Evolutionary conservation across 495 filamentous ascomycete species (phyloP), one percentile per base, ranked within the genome.

Genomic region (Podospora bellae-mahoneyi): DNA sequence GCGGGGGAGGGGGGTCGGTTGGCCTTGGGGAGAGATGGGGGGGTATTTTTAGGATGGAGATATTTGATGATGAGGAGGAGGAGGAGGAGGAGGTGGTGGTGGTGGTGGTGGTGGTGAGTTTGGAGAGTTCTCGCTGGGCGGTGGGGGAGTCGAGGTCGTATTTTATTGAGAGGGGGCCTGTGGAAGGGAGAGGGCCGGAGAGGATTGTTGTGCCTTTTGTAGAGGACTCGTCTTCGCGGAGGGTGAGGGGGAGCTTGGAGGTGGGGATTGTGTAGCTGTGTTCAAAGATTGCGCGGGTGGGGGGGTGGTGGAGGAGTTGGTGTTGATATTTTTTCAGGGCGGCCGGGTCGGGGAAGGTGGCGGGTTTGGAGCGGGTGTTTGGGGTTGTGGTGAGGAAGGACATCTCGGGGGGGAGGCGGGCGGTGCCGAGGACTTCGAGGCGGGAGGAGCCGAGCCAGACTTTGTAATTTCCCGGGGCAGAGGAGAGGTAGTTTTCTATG

Each of bases 391-490:
- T 48, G 9, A 48, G 15, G 39, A 48, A 48, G 39, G 39, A 48
- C 39, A 48, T 48, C 18, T 48, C 39, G 7, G 39, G 39, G 18
- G 83, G 83, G 55, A 87, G 65, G 18, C 78, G 72, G 48, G 67
- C 65, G 6, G 78, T 62, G 27, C 83, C 82, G 19, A 86, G 66
- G 34, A 83, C 77, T 65, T 85, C 84, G 64, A 76, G 72, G 10
- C 82, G 71, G 59, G 78, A 73, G 67, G 79, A 76, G 23, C 81
- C 79, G 39, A 85, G 57, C 75, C 79, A 83, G 5, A 84, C 10
- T 30, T 69, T 66, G 60, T 73, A 69, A 55, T 64, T 71, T 4
- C 75, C 75, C 16, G 82, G 83, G 23, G 78, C 77, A 65, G 73
- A 76, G n/a, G 78, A 75, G 16, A 78, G 62, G 69, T 84, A 83